Percentiles rank a stretch among this genome's conserved stretches.
phyloP scores from a whole-genome alignment of 2,329 filamentous ascomycete genomes.

The Claviceps lovelessii region DNA sequence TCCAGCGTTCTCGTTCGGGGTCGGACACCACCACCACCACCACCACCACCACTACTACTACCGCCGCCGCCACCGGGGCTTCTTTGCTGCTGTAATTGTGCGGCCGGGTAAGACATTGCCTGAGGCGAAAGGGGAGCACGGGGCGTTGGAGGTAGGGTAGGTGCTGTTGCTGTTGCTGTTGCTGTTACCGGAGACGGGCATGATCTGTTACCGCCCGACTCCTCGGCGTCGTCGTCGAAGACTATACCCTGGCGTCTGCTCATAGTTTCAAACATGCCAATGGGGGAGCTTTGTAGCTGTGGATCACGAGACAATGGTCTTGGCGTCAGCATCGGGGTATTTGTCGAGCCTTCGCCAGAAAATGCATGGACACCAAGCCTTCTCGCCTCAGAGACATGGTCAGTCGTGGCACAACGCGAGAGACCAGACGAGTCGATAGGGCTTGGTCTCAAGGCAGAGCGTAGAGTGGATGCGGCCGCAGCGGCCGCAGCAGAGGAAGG shows the following conservation, averaged over 20 bases:
- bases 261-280: conserved; percentile 20
- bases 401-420: conserved; percentile 54
- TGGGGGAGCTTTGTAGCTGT: conserved; percentile 19
- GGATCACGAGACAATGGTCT: conserved; percentile 12
- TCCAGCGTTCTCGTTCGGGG: conserved; percentile 47
- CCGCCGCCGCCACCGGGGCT: conserved; percentile 17
- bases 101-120: conserved; percentile 1
- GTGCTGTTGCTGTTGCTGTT: conserved; percentile 4
- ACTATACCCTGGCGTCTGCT: conserved; percentile 43
- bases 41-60: conserved; percentile 15
- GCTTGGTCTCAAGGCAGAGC: conserved; percentile 20
- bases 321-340: neutral
- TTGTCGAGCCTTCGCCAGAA: conserved; percentile 8
- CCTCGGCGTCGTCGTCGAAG: conserved; percentile 39
- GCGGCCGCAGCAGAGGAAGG: conserved; percentile 7
- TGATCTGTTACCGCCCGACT: conserved; percentile 15
- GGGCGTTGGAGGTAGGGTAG: neutral
- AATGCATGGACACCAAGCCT: conserved; percentile 12
- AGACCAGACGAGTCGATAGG: conserved; percentile 23
- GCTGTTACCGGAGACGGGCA: conserved; percentile 21
- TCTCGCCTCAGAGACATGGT: conserved; percentile 27
- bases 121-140: neutral
- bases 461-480: conserved; percentile 18
- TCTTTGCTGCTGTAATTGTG: conserved; percentile 15
- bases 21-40: conserved; percentile 22